Percentiles rank a stretch among this genome's conserved stretches.
phyloP scores from a whole-genome alignment of 768 basidiomycete genomes.

The Tubosaeta sp. region DNA sequence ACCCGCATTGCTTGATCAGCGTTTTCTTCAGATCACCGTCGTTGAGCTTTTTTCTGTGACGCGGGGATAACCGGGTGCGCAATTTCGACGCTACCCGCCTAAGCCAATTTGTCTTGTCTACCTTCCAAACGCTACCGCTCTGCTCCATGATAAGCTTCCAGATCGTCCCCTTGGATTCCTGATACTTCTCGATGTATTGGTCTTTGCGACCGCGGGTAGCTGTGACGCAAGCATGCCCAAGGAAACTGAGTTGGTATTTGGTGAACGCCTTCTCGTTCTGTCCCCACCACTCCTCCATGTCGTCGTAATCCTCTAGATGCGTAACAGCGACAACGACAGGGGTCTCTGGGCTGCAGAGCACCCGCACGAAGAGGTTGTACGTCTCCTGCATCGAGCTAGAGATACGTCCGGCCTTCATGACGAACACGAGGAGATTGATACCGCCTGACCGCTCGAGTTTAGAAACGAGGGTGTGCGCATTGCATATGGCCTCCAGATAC shows the following conservation, averaged over 20 bases:
- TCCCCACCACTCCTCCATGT: constrained; percentile 39
- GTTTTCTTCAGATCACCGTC: no score
- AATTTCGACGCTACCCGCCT: no score
- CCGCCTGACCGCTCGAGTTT: constrained; percentile 24
- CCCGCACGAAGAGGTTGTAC: constrained; percentile 33
- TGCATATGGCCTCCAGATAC: constrained; percentile 23
- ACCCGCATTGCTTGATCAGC: no score
- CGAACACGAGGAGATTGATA: constrained; percentile 27
- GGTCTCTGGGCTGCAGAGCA: constrained; percentile 36
- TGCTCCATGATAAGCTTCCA: no score
- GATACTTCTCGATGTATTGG: no score
- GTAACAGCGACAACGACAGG: constrained; percentile 33
- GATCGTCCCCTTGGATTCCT: no score
- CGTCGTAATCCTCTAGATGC: constrained; percentile 31
- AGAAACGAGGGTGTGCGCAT: constrained; percentile 34
- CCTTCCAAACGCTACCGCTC: no score
- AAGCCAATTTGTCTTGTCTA: no score
- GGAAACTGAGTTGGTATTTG: constrained; percentile 24
- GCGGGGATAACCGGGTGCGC: no score
- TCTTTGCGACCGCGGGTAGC: constrained; percentile 24
- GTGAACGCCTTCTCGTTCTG: no score
- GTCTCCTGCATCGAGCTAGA: constrained; percentile 25
- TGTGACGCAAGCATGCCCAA: constrained; percentile 39
- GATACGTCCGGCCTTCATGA: constrained; percentile 27
- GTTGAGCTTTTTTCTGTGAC: no score